Conservation (phyloP, 495 filamentous ascomycete genomes). For the Trichoderma gamsii region DNA sequence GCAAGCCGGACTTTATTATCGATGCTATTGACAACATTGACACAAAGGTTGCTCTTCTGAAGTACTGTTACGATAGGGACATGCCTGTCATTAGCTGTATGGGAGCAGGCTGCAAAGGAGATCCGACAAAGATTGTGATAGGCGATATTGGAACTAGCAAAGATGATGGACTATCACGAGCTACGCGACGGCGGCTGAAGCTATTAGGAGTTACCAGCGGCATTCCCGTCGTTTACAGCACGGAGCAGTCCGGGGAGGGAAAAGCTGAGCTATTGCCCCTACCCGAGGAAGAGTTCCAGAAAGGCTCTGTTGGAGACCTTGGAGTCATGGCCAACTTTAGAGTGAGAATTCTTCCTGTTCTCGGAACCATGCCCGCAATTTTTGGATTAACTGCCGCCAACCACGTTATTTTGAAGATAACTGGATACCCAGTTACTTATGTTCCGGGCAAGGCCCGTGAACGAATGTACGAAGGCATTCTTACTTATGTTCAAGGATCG, state of each 20-base stretch:
- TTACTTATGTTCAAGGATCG: slow-evolving; percentile 61
- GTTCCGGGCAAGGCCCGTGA: slow-evolving; percentile 71
- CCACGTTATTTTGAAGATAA: slow-evolving; percentile 79
- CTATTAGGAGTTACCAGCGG: slow-evolving; percentile 73
- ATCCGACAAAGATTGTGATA: slow-evolving; percentile 85
- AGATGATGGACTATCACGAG: slow-evolving; percentile 84
- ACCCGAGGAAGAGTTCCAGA: slow-evolving; percentile 78
- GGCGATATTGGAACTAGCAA: slow-evolving; percentile 86
- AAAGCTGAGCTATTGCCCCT: slow-evolving; percentile 87
- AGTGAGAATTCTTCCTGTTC: slow-evolving; percentile 84
- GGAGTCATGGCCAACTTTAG: slow-evolving; percentile 88
- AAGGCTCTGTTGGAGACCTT: slow-evolving; percentile 82
- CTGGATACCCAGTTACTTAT: slow-evolving; percentile 80
- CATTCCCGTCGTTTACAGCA: slow-evolving; percentile 88
- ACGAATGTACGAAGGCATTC: slow-evolving; percentile 82
- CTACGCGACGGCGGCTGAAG: slow-evolving; percentile 73
- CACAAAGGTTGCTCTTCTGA: slow-evolving; percentile 85
- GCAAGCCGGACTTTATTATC: slow-evolving; percentile 76
- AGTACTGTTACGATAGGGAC: slow-evolving; percentile 72
- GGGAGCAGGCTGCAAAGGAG: slow-evolving; percentile 96
- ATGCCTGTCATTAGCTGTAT: slow-evolving; percentile 87
- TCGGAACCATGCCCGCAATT: slow-evolving; percentile 94
- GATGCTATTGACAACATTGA: slow-evolving; percentile 99
- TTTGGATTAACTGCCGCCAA: slow-evolving; percentile 91
- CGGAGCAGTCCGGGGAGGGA: slow-evolving; percentile 82